phyloP scores from a whole-genome alignment of 495 filamentous ascomycete genomes.

The Penicillium lagena region DNA sequence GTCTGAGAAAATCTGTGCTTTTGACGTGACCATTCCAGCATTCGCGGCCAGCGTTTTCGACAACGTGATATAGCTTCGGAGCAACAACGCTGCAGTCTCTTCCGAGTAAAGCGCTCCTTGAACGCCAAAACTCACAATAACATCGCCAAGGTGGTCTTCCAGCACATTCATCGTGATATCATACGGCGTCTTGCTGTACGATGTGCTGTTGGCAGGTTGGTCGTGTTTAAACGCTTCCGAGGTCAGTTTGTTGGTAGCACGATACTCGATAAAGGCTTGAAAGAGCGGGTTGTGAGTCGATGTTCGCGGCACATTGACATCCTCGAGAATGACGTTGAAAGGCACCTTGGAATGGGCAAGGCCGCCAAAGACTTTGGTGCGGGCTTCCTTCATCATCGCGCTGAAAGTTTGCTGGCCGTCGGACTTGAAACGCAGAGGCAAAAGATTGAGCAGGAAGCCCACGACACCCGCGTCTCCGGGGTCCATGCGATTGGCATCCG shows the following conservation, averaged over 20 bases:
- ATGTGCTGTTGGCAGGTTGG: no score
- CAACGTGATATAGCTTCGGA: no score
- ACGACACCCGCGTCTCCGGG: constrained; percentile 21
- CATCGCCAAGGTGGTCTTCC: no score
- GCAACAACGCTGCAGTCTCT: no score
- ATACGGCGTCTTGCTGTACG: constrained; percentile 18
- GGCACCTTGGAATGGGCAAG: constrained; percentile 26
- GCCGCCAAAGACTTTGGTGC: constrained; percentile 11
- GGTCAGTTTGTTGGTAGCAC: not conserved
- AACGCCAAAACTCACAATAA: no score
- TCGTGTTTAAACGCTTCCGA: no score
- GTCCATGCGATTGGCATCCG: constrained; percentile 32
- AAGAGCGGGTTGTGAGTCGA: constrained; percentile 24
- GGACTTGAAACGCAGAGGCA: constrained; percentile 33
- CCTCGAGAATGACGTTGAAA: constrained; percentile 32
- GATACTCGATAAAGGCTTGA: constrained; percentile 35
- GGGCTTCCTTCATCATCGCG: constrained; percentile 6
- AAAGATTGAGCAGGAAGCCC: constrained; percentile 42
- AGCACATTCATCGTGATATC: constrained; percentile 20
- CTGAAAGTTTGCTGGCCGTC: constrained; percentile 3
- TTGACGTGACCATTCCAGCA: no score
- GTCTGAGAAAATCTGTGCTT: not conserved
- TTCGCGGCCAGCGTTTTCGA: no score
- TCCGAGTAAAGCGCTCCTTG: no score
- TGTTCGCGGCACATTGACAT: constrained; percentile 18